Percentiles rank a stretch among this genome's conserved stretches.
These are phyloP conservation scores for Nemophila menziesii DNA, from an alignment of 257 asterid species.

Conservation along the genomic window DNA sequence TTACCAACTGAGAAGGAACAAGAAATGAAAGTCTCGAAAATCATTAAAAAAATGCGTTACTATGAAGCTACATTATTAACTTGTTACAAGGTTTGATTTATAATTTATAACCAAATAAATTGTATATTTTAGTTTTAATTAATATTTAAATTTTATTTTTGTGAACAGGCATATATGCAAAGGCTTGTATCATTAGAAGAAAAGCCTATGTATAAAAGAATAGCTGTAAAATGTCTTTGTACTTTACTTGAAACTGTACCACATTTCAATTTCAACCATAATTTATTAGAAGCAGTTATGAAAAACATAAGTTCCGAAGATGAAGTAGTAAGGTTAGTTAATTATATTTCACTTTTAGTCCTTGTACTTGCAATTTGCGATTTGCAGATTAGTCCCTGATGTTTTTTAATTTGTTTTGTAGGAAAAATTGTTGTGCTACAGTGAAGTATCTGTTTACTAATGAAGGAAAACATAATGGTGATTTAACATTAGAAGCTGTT, in stretches of 20 bases:
- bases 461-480: conserved; percentile 95
- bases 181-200: conserved; percentile 64
- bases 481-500: conserved; percentile 89
- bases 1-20: conserved; percentile 90
- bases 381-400: not conserved
- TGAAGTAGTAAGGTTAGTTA: conserved; percentile 59
- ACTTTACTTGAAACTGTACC: conserved; percentile 78
- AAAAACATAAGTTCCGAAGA: conserved; percentile 68
- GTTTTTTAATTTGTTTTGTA: too few species aligned
- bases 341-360: conserved; percentile 5
- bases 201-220: conserved; percentile 47
- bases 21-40: conserved; percentile 90
- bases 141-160: conserved; percentile 6
- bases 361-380: not conserved
- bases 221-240: conserved; percentile 79
- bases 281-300: conserved; percentile 61
- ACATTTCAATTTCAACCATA: conserved; percentile 79
- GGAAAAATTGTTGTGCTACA: conserved; percentile 57
- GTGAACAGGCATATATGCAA: conserved; percentile 62
- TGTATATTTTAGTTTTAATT: not conserved
- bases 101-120: not conserved
- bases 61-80: conserved; percentile 74
- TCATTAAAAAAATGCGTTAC: conserved; percentile 60
- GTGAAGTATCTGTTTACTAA: conserved; percentile 63
- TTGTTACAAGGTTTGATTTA: conserved; percentile 59